phyloP scores from a whole-genome alignment of 805 yeast species.

The Wickerhamomyces silvicola region DNA sequence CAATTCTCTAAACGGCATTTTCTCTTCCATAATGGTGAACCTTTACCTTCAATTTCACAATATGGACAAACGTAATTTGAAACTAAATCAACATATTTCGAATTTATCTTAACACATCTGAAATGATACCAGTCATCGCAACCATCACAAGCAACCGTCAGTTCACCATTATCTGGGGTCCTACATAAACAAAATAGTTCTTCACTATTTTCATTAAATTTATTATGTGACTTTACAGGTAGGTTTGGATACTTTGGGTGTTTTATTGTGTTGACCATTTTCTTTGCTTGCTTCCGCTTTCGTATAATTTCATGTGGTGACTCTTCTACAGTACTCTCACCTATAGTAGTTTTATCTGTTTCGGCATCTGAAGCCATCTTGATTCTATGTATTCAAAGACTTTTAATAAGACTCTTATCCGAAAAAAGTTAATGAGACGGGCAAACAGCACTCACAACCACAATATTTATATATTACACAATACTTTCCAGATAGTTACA shows the following conservation, averaged over 20 bases:
- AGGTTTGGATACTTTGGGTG: slow-evolving; percentile 25
- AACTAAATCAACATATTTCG: slow-evolving; percentile 46
- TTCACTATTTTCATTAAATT: slow-evolving; percentile 44
- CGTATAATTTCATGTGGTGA: not conserved
- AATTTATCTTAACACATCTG: slow-evolving; percentile 58
- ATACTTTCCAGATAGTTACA: too few species aligned
- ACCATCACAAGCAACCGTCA: slow-evolving; percentile 93
- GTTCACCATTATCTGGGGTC: slow-evolving; percentile 66
- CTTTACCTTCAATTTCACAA: slow-evolving; percentile 44
- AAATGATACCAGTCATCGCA: slow-evolving; percentile 96
- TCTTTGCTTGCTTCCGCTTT: not conserved
- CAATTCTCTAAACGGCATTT: slow-evolving; percentile 65
- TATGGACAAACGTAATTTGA: slow-evolving; percentile 65
- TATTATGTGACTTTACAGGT: slow-evolving; percentile 14
- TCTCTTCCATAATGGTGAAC: slow-evolving; percentile 62
- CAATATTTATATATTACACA: too few species aligned
- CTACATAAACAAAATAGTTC: slow-evolving; percentile 76
- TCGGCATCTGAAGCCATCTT: slow-evolving; percentile 3
- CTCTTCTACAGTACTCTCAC: slow-evolving; percentile 3
- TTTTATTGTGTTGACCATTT: slow-evolving; percentile 12
- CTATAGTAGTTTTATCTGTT: slow-evolving; percentile 2
- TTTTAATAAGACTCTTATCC: too few species aligned
- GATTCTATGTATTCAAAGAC: too few species aligned
- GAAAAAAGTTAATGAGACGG: too few species aligned
- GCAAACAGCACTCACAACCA: too few species aligned